Evolutionary conservation across 2,329 filamentous ascomycete species (phyloP), one percentile per base, ranked within the genome.

Genomic region (Thelonectria olida): DNA sequence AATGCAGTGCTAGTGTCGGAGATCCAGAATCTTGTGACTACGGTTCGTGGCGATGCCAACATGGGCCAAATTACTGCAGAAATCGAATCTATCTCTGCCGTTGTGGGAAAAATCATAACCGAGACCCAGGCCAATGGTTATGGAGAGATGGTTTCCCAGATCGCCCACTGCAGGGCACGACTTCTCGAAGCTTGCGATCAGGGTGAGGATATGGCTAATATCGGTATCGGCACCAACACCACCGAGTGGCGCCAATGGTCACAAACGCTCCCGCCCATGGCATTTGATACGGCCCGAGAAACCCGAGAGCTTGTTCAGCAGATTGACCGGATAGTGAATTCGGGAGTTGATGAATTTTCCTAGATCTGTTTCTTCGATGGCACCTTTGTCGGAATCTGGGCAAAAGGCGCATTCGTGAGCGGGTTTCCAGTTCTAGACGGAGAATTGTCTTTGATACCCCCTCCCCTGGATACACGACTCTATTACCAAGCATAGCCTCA

Each of bases 221-320:
- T 82, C 3, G 84, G 83, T 48, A 78, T 81, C 15, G 54, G 62
- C 17, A 81, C 81, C 39, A 79, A 85, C 47, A 81, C 84, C 54
- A 79, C 82, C 62, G 83, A 86, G 65, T 88, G 86, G 86, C 82
- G 82, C 64, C 82, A 83, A 72, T 90, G 90, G 81, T 90, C 85
- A 55, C 88, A 90, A 74, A 89, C 87, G 25, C 79, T 97, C 51
- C 92, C 92, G 10, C 92, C 92, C 2, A 88, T 96, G 67, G 92
- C 92, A n/a, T 96, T 96, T 76, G 91, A 93, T 77, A 90, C 95
- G 73, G 92, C 91, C 7, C 85, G 91, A 61, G 91, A 93, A 77
- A 91, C 90, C 52, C 96, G 95, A 81, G 92, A 92, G 74, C 79
- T 92, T 61, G 76, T 77, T 22, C 79, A 82, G 66, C 74, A 74